Percentiles rank a stretch among this genome's conserved stretches.
These are phyloP conservation scores for Phytophthora citrophthora DNA, from an alignment of 352 stramenopile genomes.

Conservation along the genomic window DNA sequence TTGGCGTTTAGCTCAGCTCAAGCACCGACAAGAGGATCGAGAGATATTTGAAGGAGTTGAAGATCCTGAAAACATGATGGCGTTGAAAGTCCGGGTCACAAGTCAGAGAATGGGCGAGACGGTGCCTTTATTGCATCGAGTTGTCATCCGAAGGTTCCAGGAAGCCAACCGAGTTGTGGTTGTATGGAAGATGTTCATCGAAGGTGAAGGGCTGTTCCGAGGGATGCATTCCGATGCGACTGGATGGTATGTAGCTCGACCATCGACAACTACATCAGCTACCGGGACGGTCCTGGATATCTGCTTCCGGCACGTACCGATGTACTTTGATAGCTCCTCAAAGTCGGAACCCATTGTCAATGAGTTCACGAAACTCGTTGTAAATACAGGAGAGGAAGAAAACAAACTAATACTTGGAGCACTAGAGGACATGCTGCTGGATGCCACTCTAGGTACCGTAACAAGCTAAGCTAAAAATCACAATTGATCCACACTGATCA, in stretches of 20 bases:
- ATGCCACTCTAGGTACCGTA: no score
- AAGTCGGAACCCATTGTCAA: no score
- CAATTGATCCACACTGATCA: neutral
- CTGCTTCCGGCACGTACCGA: no score
- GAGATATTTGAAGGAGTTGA: neutral
- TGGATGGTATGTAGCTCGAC: slow-evolving; percentile 4
- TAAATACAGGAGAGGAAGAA: no score
- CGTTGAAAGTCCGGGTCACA: slow-evolving; percentile 7
- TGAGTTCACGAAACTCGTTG: no score
- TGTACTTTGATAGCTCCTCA: no score
- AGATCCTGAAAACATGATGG: neutral
- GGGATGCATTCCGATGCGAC: slow-evolving; percentile 15
- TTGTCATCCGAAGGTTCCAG: neutral
- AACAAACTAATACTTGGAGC: no score
- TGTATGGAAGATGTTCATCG: slow-evolving; percentile 1
- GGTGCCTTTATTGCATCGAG: no score
- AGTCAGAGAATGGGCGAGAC: neutral
- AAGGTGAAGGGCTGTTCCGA: neutral
- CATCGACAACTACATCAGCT: neutral
- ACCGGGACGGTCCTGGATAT: neutral
- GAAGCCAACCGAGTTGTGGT: neutral
- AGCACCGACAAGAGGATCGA: neutral
- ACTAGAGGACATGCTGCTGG: no score
- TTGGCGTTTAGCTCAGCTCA: slow-evolving; percentile 7
- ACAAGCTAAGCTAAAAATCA: neutral